phyloP scores from a whole-genome alignment of 345 rosid species.

The Acer yangbiense region DNA sequence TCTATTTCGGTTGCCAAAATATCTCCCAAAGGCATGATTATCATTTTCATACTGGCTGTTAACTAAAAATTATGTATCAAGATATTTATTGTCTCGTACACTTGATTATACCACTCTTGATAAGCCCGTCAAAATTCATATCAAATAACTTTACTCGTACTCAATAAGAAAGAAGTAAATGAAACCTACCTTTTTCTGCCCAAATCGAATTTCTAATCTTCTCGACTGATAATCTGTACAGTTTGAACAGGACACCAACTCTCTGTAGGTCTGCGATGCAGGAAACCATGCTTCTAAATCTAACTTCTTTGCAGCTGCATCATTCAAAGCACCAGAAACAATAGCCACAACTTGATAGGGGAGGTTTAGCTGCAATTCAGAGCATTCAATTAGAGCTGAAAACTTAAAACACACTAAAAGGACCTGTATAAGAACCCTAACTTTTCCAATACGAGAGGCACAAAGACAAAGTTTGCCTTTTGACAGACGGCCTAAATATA shows the following conservation, averaged over 20 bases:
- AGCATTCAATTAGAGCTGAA: constrained; percentile 1
- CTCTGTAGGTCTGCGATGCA: constrained; percentile 82
- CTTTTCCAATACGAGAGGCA: not conserved
- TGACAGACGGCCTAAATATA: not conserved
- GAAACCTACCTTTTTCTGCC: constrained; percentile 79
- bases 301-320: constrained; percentile 95
- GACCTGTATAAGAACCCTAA: not conserved
- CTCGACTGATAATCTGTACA: constrained; percentile 92
- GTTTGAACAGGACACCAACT: constrained; percentile 91
- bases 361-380: constrained; percentile 62
- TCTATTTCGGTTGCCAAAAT: not conserved
- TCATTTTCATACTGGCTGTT: not conserved
- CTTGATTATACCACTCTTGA: too few species aligned
- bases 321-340: constrained; percentile 91
- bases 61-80: not conserved
- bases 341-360: constrained; percentile 85
- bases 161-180: not conserved
- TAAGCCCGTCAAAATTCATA: not conserved
- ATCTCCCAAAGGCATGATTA: not conserved
- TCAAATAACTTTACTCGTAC: not conserved
- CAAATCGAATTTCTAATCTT: constrained; percentile 83
- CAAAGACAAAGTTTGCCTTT: not conserved
- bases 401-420: not conserved
- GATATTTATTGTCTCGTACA: too few species aligned
- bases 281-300: constrained; percentile 99